Conservation (phyloP, 768 basidiomycete species). For the Leccinum arenicola region DNA sequence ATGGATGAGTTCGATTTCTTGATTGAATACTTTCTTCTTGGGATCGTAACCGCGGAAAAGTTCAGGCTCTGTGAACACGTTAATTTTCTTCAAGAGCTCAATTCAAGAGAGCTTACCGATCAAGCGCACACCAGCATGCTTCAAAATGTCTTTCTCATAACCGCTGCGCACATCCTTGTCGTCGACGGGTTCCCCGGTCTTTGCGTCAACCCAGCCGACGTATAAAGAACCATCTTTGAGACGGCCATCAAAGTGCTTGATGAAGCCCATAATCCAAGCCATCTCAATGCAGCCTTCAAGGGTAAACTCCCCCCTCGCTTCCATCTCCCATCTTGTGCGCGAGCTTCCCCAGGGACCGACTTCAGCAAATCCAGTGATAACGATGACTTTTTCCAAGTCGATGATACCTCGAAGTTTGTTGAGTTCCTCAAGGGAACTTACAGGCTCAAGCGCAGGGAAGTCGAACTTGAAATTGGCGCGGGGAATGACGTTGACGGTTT, state of each 20-base stretch:
- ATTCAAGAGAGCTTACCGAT: constrained; percentile 63
- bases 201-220: constrained; percentile 98
- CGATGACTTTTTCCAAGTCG: constrained; percentile 94
- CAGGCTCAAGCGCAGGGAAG: constrained; percentile 81
- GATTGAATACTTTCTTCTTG: constrained; percentile 95
- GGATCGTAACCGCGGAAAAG: constrained; percentile 98
- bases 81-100: constrained; percentile 9
- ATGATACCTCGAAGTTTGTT: constrained; percentile 81
- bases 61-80: constrained; percentile 73
- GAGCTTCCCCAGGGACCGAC: constrained; percentile 99
- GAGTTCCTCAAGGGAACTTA: constrained; percentile 70
- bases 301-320: constrained; percentile 93
- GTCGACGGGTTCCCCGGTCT: constrained; percentile 90
- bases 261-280: constrained; percentile 29
- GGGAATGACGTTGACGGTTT: constrained; percentile 89
- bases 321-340: constrained; percentile 99
- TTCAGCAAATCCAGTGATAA: constrained; percentile 95
- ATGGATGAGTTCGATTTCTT: constrained; percentile 94
- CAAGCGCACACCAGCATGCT: constrained; percentile 88
- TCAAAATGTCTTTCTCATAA: constrained; percentile 92
- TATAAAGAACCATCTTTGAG: constrained; percentile 89
- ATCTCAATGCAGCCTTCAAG: constrained; percentile 89
- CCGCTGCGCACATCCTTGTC: constrained; percentile 95
- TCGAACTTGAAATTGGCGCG: constrained; percentile 98
- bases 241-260: constrained; percentile 98